Percentiles rank a stretch among this genome's conserved stretches.
Conservation (phyloP, 1,139 yeast species). For the Debaryomyces udenii region DNA sequence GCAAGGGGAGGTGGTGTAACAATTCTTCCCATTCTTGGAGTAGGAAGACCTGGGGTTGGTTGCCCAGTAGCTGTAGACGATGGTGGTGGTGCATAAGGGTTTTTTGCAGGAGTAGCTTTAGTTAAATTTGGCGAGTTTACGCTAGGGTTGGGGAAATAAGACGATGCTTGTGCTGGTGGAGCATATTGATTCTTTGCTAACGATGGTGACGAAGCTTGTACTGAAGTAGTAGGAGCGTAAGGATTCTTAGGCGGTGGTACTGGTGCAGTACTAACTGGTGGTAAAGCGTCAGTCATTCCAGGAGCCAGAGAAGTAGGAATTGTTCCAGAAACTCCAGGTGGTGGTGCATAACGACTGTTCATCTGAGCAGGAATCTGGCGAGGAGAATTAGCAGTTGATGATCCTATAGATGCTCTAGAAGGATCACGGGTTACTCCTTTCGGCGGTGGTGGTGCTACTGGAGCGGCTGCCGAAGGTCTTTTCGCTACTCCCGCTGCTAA, state of each 20-base stretch:
- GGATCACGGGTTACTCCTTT: constrained; percentile 34
- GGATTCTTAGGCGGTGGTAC: constrained; percentile 17
- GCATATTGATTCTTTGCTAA: constrained; percentile 48
- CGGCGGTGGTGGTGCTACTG: constrained; percentile 38
- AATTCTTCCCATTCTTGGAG: constrained; percentile 15
- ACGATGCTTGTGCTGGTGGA: constrained; percentile 30
- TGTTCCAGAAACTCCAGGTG: constrained; percentile 21
- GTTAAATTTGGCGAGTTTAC: not conserved
- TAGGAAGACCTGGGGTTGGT: constrained; percentile 11
- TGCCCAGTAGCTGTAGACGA: constrained; percentile 16
- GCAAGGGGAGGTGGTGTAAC: constrained; percentile 18
- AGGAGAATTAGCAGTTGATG: constrained; percentile 21
- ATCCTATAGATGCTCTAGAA: constrained; percentile 26
- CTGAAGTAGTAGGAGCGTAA: constrained; percentile 13
- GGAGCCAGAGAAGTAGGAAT: constrained; percentile 14
- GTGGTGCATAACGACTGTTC: constrained; percentile 46
- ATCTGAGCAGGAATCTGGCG: constrained; percentile 24
- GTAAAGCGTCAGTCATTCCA: constrained; percentile 15
- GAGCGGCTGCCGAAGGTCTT: constrained; percentile 17
- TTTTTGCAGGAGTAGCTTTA: constrained; percentile 10
- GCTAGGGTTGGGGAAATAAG: constrained; percentile 15
- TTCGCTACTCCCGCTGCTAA: constrained; percentile 23
- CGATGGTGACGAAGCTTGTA: constrained; percentile 21
- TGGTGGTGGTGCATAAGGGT: constrained; percentile 23
- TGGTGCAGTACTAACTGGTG: constrained; percentile 13